Evolutionary conservation across 2,329 filamentous ascomycete genomes (phyloP).

Genomic region (Pyricularia grisea): DNA sequence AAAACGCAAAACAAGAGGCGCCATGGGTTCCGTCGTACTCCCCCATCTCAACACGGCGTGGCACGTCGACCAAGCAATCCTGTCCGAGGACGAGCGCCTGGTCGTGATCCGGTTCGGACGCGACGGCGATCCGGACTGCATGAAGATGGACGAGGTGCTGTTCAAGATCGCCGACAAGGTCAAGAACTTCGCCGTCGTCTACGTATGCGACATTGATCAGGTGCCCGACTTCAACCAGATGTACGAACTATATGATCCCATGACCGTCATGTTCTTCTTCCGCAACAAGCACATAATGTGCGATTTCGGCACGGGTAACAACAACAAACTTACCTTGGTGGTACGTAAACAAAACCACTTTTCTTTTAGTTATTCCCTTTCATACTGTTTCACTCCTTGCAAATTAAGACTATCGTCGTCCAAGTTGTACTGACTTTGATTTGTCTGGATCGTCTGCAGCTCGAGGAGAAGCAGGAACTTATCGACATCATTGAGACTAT

Average conservation of each 20-base stretch:
- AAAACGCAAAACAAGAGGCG: neutral
- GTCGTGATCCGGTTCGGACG: slow-evolving; percentile 91
- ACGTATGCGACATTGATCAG: slow-evolving; percentile 86
- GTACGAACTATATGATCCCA: slow-evolving; percentile 67
- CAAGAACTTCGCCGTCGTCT: slow-evolving; percentile 88
- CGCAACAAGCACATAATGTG: slow-evolving; percentile 99
- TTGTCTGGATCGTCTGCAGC: slow-evolving; percentile 32
- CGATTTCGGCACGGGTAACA: slow-evolving; percentile 96
- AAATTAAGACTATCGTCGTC: neutral
- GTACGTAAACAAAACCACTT: neutral
- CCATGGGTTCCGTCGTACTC: slow-evolving; percentile 77
- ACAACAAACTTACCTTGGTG: slow-evolving; percentile 71
- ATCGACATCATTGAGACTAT: slow-evolving; percentile 98
- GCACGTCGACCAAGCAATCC: slow-evolving; percentile 97
- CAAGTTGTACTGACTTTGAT: neutral
- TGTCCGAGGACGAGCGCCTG: slow-evolving; percentile 78
- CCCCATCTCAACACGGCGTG: slow-evolving; percentile 87
- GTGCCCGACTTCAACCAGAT: slow-evolving; percentile 85
- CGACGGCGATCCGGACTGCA: slow-evolving; percentile 70
- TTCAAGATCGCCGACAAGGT: slow-evolving; percentile 89
- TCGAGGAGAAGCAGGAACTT: slow-evolving; percentile 96
- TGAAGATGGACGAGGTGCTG: slow-evolving; percentile 80
- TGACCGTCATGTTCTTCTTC: slow-evolving; percentile 67
- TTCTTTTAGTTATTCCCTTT: neutral
- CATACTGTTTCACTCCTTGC: too few relatives aligned